phyloP scores from a whole-genome alignment of 352 stramenopile species.

The Thalassiosira exigua region DNA sequence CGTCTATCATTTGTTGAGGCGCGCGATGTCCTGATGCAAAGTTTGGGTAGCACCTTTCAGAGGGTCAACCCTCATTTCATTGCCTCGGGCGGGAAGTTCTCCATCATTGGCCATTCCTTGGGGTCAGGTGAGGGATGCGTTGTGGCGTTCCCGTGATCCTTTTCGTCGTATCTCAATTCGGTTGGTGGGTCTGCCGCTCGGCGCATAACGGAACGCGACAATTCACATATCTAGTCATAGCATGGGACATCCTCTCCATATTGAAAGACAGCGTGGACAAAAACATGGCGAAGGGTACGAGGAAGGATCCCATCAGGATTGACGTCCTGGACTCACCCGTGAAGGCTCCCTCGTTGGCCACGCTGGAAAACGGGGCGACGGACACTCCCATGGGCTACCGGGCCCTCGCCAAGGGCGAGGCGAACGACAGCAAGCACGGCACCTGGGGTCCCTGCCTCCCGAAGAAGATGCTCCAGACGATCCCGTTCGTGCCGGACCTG shows the following conservation, averaged over 20 bases:
- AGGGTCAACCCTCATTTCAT: constrained; percentile 70
- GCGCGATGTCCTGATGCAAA: no score
- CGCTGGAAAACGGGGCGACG: constrained; percentile 27
- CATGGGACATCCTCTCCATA: constrained; percentile 82
- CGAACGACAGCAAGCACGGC: constrained; percentile 49
- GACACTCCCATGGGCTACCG: constrained; percentile 55
- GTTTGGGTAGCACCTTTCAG: constrained; percentile 64
- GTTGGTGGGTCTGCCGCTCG: no score
- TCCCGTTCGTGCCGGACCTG: constrained; percentile 76
- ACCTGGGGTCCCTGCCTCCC: constrained; percentile 74
- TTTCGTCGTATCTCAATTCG: no score
- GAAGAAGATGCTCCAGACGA: constrained; percentile 60
- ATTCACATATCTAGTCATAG: constrained; percentile 81
- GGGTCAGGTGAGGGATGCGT: constrained; percentile 44
- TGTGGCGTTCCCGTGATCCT: no score
- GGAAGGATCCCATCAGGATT: constrained; percentile 49
- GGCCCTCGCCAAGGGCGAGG: constrained; percentile 43
- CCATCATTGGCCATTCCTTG: constrained; percentile 78
- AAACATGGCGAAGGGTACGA: constrained; percentile 30
- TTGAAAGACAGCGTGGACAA: constrained; percentile 61
- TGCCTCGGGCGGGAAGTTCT: constrained; percentile 64
- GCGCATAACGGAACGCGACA: no score
- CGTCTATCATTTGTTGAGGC: no score
- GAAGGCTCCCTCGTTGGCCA: constrained; percentile 22
- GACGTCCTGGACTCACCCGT: constrained; percentile 32